Evolutionary conservation across 1,139 yeast species (phyloP).

Genomic region (Blastobotrys buckinghamii): DNA sequence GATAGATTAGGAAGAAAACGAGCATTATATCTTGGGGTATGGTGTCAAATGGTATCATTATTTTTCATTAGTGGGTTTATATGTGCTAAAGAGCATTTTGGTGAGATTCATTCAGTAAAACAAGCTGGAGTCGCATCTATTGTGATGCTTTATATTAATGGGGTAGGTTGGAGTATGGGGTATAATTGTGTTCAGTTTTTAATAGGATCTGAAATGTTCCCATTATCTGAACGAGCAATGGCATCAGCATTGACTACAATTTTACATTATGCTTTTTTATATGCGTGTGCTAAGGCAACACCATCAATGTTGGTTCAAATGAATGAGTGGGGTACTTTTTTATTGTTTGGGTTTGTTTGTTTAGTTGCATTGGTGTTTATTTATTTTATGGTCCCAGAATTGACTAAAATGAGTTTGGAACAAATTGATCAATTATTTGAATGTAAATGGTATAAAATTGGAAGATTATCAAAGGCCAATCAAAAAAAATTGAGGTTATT

Average conservation of each 20-base stretch:
- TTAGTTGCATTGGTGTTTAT: slow-evolving; percentile 9
- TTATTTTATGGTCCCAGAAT: slow-evolving; percentile 51
- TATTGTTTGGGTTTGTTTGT: slow-evolving; percentile 37
- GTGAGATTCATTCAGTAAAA: neutral
- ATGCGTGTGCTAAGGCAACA: slow-evolving; percentile 53
- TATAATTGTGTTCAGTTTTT: slow-evolving; percentile 56
- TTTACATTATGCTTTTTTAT: slow-evolving; percentile 55
- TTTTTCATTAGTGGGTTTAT: slow-evolving; percentile 18
- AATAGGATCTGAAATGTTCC: slow-evolving; percentile 54
- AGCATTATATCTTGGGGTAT: slow-evolving; percentile 40
- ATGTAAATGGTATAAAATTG: slow-evolving; percentile 47
- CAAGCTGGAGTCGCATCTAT: slow-evolving; percentile 34
- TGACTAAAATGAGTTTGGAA: slow-evolving; percentile 49
- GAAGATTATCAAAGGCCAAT: neutral
- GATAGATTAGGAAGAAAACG: slow-evolving; percentile 45
- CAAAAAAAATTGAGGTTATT: neutral
- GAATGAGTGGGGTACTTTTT: slow-evolving; percentile 49
- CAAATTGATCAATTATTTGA: slow-evolving; percentile 52
- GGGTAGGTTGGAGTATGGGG: slow-evolving; percentile 60
- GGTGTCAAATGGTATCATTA: slow-evolving; percentile 34
- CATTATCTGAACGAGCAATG: slow-evolving; percentile 47
- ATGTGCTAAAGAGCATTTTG: neutral
- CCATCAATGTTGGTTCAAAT: slow-evolving; percentile 47
- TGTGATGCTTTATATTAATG: slow-evolving; percentile 48
- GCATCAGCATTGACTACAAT: slow-evolving; percentile 39